phyloP scores from a whole-genome alignment of 495 filamentous ascomycete genomes.

The Neurospora africana region DNA sequence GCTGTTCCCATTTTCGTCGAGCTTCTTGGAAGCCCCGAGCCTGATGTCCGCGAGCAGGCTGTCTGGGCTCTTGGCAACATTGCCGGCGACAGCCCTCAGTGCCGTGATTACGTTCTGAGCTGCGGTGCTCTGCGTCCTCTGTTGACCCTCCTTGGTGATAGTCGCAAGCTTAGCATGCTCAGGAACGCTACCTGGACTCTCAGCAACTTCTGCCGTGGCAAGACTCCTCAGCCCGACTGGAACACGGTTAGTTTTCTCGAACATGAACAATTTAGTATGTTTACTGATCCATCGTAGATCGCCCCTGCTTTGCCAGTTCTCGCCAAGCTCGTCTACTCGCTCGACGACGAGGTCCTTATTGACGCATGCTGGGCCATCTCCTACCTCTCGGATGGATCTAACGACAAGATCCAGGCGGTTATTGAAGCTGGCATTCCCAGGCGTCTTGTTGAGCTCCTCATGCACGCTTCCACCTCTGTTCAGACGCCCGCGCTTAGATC shows the following conservation, averaged over 20 bases:
- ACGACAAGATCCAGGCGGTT: constrained; percentile 99
- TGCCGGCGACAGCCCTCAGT: constrained; percentile 94
- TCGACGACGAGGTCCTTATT: constrained; percentile 97
- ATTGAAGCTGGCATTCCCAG: constrained; percentile 98
- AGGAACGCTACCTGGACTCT: constrained; percentile 98
- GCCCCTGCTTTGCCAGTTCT: constrained; percentile 92
- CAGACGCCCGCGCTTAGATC: constrained; percentile 96
- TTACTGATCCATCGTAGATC: constrained; percentile 50
- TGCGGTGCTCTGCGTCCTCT: constrained; percentile 85
- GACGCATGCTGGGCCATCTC: constrained; percentile 99
- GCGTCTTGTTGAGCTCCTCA: constrained; percentile 91
- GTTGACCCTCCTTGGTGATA: constrained; percentile 82
- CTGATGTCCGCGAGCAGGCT: constrained; percentile 96
- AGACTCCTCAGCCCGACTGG: constrained; percentile 98
- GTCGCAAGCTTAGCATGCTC: constrained; percentile 98
- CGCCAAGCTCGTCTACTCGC: constrained; percentile 92
- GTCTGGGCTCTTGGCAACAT: constrained; percentile 99
- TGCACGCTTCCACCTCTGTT: constrained; percentile 98
- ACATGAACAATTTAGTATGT: neutral
- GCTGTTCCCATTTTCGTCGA: constrained; percentile 99
- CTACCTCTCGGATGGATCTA: constrained; percentile 96
- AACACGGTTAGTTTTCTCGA: constrained; percentile 56
- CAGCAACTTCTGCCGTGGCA: constrained; percentile 99
- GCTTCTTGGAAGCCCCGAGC: constrained; percentile 86
- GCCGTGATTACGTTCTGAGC: constrained; percentile 88